Evolutionary conservation across 495 filamentous ascomycete genomes (phyloP), one percentile per base, ranked within the genome.

Genomic region (Usnea hakonensis): DNA sequence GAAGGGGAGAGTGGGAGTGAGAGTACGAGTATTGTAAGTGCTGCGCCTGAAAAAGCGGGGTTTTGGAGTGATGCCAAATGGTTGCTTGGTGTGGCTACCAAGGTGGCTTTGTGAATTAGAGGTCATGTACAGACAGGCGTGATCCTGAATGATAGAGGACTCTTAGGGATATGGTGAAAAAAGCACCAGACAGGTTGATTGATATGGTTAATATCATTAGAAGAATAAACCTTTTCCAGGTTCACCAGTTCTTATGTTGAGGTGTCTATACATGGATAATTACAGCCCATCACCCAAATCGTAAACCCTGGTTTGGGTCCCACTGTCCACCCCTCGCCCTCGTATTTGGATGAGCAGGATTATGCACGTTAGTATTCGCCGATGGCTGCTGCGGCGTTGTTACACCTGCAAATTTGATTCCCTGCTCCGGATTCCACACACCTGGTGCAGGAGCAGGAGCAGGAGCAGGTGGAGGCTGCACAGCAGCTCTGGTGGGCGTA

Each of bases 371-470:
- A 7, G 61, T 65, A 28, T 62, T 62, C 17, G 55, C 21, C n/a
- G 23, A 59, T 61, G 35, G 61, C 60, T 35, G 64, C 32, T 54
- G 67, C 59, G 35, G 69, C 35, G 50, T 59, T 46, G 62, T 53
- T 35, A 63, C 55, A 54, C 60, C 75, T 9, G 80, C 80, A 70
- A 93, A 95, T 23, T 86, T 86, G 63, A 94, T 91, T 0, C 88
- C 88, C 76, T 88, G 84, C 7, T 89, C 86, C 0, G 89, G 89
- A 43, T 83, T 83, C 90, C 90, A 94, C 63, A 89, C 83, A 3
- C 78, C 75, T n/a, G 82, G 76, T 0, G 81, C 79, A 21, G 79
- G 75, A 26, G 78, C 75, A 37, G 82, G 76, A 0, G 81, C 79
- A 21, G 79, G 75, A 26, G 78, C 75, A 37, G 77, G 70, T 3